phyloP scores from a whole-genome alignment of 2,329 filamentous ascomycete species.

The Sporothrix curviconia region DNA sequence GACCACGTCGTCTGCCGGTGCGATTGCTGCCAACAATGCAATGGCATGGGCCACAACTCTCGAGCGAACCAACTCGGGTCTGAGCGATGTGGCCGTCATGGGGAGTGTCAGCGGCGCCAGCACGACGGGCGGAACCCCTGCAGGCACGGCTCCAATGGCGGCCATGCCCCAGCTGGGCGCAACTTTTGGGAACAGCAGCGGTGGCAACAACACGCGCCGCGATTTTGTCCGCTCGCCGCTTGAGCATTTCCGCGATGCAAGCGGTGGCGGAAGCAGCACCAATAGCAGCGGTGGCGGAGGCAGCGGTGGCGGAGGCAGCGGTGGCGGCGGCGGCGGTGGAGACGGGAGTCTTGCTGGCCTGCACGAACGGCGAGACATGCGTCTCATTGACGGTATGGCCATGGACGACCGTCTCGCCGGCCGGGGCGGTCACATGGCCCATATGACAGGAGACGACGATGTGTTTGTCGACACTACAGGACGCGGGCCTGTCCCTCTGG shows the following conservation, averaged over 20 bases:
- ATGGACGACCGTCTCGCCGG: conserved; percentile 59
- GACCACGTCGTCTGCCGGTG: conserved; percentile 22
- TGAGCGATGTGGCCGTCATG: conserved; percentile 39
- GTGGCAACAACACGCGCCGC: not conserved
- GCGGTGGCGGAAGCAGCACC: conserved; percentile 11
- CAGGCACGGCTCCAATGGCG: not conserved
- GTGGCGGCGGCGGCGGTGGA: conserved; percentile 28
- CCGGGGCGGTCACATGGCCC: conserved; percentile 53
- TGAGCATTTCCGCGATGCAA: conserved; percentile 8
- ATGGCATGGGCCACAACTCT: conserved; percentile 32
- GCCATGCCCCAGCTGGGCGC: not conserved
- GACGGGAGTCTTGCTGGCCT: conserved; percentile 40
- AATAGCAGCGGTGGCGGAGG: conserved; percentile 27
- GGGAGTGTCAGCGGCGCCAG: conserved; percentile 20
- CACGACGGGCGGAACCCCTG: not conserved
- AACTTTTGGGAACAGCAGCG: not conserved
- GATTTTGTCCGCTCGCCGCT: conserved; percentile 8
- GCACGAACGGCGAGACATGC: conserved; percentile 52
- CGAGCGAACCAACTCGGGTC: conserved; percentile 46
- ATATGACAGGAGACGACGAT: conserved; percentile 37
- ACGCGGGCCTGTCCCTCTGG: conserved; percentile 47
- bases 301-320: conserved; percentile 23
- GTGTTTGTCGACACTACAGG: conserved; percentile 60
- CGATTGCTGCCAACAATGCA: conserved; percentile 19
- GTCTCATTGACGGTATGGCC: conserved; percentile 61